Base-by-base conservation (phyloP, 1,284 basidiomycete species). In the Chalciporus piperatoides region DNA sequence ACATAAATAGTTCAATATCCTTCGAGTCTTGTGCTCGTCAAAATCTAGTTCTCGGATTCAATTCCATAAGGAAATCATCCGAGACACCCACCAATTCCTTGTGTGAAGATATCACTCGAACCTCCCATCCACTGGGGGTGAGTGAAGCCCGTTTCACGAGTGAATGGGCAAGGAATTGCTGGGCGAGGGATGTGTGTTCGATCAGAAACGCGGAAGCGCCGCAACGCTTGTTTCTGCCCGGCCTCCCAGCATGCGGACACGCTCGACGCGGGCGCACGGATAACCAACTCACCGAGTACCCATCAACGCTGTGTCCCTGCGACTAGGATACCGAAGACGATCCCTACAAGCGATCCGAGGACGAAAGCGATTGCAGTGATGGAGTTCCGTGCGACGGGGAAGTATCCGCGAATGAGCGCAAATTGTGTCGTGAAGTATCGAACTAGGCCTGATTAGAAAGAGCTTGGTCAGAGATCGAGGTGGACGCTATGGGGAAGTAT, bases 361-460 rank as follows among this genome's bases (percentile, higher is more conserved):
- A 51, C n/a, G 10, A 66, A 54, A 10, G 61, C 52, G 1, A 64
- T 24, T 4, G 28, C 36, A 4, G 52, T 55, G 38, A 64, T 50
- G 14, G 63, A 64, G 30, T 59, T 46, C 7, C 65, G 54, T 10
- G 65, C 63, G 12, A 57, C 63, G 0, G 63, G 63, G 41, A 64
- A 64, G 40, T 53, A 39, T n/a, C 63, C 63, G 1, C 55, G 58
- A n/a, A 67, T 12, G 39, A 64, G 65, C 3, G 65, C 61, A 1
- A 49, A 53, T 41, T 64, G 63, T 10, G 62, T 66, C 5, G 37
- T 46, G 38, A 66, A 64, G 48, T 64, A 64, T 14, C 63, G 63
- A 30, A 56, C 15, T 10, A 64, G 30, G 7, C 63, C 63, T 64
- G n/a, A 6, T 5, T 9, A 9, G 15, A 11, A 17, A n/a, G 15